Conservation (phyloP, 2,329 filamentous ascomycete genomes). For the Atkinsonella texensis region DNA sequence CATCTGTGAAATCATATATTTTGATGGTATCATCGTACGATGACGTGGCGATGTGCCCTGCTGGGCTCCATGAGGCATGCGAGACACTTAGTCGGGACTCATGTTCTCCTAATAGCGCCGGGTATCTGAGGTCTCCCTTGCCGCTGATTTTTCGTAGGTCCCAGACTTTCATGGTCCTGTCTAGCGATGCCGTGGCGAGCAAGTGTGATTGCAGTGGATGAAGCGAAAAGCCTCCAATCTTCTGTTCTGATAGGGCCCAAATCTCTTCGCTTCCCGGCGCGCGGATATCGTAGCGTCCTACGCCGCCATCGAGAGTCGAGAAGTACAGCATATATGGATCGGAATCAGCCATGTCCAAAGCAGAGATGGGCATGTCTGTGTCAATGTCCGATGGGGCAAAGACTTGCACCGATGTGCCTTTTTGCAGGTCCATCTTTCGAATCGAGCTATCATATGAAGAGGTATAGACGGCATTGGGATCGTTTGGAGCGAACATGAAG, state of each 20-base stretch:
- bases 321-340: conserved; percentile 72
- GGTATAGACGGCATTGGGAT: conserved; percentile 66
- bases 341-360: conserved; percentile 62
- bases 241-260: conserved; percentile 75
- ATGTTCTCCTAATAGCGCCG: conserved; percentile 68
- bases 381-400: conserved; percentile 61
- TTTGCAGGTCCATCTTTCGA: conserved; percentile 71
- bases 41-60: conserved; percentile 77
- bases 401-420: conserved; percentile 66
- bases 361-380: conserved; percentile 70
- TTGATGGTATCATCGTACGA: conserved; percentile 95
- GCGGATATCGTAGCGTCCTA: conserved; percentile 73
- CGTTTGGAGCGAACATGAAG: conserved; percentile 64
- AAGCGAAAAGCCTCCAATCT: conserved; percentile 87
- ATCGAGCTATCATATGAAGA: conserved; percentile 91
- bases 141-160: conserved; percentile 70
- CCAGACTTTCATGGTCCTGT: conserved; percentile 85
- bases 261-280: conserved; percentile 45
- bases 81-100: conserved; percentile 75
- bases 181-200: conserved; percentile 77
- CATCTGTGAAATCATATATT: conserved; percentile 65
- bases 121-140: conserved; percentile 46
- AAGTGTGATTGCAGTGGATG: conserved; percentile 72
- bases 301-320: conserved; percentile 69
- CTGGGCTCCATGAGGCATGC: conserved; percentile 79